Conservation (phyloP, 768 basidiomycete genomes). For the Kwoniella heveanensis region DNA sequence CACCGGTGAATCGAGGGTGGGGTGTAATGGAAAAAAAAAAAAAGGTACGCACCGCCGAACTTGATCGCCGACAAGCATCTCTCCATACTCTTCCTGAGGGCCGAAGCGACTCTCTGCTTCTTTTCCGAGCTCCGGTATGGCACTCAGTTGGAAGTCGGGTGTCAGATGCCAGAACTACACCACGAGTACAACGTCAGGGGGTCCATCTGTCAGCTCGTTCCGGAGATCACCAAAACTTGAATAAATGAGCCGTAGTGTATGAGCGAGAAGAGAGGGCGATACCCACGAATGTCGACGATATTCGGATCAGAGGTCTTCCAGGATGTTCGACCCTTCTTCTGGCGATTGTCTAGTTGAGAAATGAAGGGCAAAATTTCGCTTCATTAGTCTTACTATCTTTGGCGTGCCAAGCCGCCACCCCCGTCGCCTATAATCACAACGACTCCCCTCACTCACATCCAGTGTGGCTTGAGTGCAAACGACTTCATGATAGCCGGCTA, state of each 20-base stretch:
- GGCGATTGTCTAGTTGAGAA: constrained; percentile 57
- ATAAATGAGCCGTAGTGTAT: too few relatives aligned
- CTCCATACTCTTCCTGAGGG: constrained; percentile 62
- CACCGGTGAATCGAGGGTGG: too few relatives aligned
- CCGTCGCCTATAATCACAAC: not conserved
- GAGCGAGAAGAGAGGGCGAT: too few relatives aligned
- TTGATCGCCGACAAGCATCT: constrained; percentile 86
- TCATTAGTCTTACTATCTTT: not conserved
- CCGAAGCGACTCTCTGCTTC: constrained; percentile 60
- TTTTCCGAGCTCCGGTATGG: constrained; percentile 63
- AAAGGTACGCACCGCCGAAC: constrained; percentile 61
- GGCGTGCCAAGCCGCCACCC: not conserved
- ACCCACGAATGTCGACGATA: constrained; percentile 79
- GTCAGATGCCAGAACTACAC: constrained; percentile 81
- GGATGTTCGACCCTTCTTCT: constrained; percentile 66
- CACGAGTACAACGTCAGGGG: not conserved
- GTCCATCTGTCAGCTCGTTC: not conserved
- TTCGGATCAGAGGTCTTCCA: constrained; percentile 85
- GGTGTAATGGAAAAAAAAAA: not conserved
- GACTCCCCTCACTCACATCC: constrained; percentile 61
- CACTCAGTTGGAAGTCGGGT: constrained; percentile 75
- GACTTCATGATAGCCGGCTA: constrained; percentile 90
- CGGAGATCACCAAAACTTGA: too few relatives aligned
- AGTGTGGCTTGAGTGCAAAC: constrained; percentile 81
- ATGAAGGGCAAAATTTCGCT: not conserved